These are phyloP conservation scores for Zygnema circumcarinatum DNA, from an alignment of 139 green algal species.

Conservation along the genomic window DNA sequence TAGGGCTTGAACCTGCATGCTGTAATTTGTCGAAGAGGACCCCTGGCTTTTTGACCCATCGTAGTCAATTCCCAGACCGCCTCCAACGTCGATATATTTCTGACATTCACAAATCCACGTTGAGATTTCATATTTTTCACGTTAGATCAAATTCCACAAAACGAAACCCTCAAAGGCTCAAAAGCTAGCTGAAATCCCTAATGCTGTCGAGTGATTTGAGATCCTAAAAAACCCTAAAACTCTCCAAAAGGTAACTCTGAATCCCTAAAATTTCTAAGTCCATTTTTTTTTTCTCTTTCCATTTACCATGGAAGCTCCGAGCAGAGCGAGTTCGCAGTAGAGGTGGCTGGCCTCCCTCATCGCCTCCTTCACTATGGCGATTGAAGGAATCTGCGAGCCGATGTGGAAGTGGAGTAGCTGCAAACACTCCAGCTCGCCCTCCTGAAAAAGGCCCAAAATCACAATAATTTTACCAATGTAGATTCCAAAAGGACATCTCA, in stretches of 20 bases:
- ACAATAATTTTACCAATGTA: constrained; percentile 25
- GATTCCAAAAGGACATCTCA: too few species aligned
- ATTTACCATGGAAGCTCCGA: constrained; percentile 60
- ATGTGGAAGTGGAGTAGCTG: constrained; percentile 76
- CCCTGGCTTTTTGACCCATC: constrained; percentile 61
- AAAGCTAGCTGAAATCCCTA: too few species aligned
- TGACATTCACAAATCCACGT: constrained; percentile 10
- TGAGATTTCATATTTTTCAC: background rate
- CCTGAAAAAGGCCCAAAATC: background rate
- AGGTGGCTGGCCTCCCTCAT: constrained; percentile 71
- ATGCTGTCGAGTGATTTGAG: too few species aligned
- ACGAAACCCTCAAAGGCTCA: too few species aligned
- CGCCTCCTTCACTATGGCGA: constrained; percentile 72
- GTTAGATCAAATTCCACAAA: too few species aligned
- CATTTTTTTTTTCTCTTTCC: background rate
- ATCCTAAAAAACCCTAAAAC: too few species aligned
- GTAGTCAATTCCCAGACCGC: constrained; percentile 72
- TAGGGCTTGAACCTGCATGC: constrained; percentile 64
- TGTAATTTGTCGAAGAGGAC: constrained; percentile 65
- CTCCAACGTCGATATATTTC: constrained; percentile 69
- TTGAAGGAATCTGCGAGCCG: constrained; percentile 74
- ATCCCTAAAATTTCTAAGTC: too few species aligned
- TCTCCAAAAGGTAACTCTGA: too few species aligned
- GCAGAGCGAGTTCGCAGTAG: constrained; percentile 69
- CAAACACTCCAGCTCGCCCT: constrained; percentile 70